phyloP scores from a whole-genome alignment of 768 basidiomycete species.

The Clitopilus hobsonii region DNA sequence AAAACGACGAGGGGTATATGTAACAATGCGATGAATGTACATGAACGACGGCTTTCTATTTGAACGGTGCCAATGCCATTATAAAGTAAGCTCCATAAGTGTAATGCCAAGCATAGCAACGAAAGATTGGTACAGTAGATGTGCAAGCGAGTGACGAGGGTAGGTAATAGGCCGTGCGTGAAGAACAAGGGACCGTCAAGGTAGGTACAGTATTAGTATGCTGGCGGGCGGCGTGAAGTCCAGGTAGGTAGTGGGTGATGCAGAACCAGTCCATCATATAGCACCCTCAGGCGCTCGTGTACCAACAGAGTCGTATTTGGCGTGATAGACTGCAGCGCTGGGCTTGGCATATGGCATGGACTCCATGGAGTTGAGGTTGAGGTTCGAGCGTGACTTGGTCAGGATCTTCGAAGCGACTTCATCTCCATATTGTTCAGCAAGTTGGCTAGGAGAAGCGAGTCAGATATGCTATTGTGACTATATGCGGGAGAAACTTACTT shows the following conservation, averaged over 20 bases:
- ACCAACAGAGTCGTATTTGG: constrained; percentile 19
- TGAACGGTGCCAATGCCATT: background rate
- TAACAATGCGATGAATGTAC: background rate
- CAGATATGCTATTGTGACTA: background rate
- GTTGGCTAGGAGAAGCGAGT: constrained; percentile 36
- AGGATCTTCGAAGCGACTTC: constrained; percentile 53
- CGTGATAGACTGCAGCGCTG: constrained; percentile 14
- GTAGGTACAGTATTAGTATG: background rate
- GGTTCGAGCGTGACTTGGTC: constrained; percentile 43
- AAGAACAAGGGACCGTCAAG: background rate
- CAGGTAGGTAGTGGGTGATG: background rate
- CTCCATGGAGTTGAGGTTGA: constrained; percentile 23
- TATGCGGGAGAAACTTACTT: constrained; percentile 36
- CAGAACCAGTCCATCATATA: background rate
- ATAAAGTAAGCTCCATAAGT: background rate
- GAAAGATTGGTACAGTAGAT: background rate
- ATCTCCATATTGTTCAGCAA: constrained; percentile 63
- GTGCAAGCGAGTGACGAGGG: background rate
- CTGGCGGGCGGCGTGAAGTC: background rate
- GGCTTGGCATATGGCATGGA: constrained; percentile 17
- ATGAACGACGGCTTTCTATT: background rate
- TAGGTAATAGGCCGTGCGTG: background rate
- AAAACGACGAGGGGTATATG: background rate
- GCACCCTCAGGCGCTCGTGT: constrained; percentile 9
- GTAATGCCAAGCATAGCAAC: background rate